Percentiles rank a stretch among this genome's conserved stretches.
phyloP scores from a whole-genome alignment of 2,329 filamentous ascomycete genomes.

The Ilyonectria mors-panacis region DNA sequence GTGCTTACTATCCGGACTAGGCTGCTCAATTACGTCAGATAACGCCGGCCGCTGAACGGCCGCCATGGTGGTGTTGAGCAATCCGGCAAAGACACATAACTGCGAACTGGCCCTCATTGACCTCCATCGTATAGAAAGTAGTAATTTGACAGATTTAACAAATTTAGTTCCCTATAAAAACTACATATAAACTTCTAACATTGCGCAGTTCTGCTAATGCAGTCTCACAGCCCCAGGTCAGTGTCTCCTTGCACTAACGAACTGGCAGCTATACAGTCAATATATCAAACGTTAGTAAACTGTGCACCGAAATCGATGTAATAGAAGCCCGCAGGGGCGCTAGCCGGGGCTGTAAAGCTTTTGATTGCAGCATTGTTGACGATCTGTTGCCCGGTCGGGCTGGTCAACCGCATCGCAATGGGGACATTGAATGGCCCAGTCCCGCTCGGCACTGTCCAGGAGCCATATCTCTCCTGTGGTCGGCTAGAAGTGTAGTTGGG shows the following conservation, averaged over 20 bases:
- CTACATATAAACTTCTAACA: background rate
- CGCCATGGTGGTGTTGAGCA: too few relatives aligned
- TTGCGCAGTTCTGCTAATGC: background rate
- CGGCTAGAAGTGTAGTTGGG: slow-evolving; percentile 23
- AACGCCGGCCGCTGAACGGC: too few relatives aligned
- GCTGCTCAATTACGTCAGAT: too few relatives aligned
- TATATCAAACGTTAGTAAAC: slow-evolving; percentile 17
- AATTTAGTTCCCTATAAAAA: too few relatives aligned
- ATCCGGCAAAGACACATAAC: too few relatives aligned
- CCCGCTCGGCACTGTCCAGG: slow-evolving; percentile 15
- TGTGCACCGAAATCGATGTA: slow-evolving; percentile 24
- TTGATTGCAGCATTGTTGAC: slow-evolving; percentile 20
- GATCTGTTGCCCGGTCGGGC: slow-evolving; percentile 19
- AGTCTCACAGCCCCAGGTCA: background rate
- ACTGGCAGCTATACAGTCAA: background rate
- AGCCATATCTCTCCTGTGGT: slow-evolving; percentile 20
- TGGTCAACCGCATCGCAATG: slow-evolving; percentile 13
- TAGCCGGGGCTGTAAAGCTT: slow-evolving; percentile 10
- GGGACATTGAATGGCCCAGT: slow-evolving; percentile 22
- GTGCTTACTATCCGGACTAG: too few relatives aligned
- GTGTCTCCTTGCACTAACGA: background rate
- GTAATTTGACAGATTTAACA: too few relatives aligned
- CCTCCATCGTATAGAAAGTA: too few relatives aligned
- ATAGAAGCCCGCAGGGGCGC: slow-evolving; percentile 16
- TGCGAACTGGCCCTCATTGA: too few relatives aligned